A percentile compares a stretch with the other conserved stretches of the same genome.
These are phyloP conservation scores for Vanrija sp. DNA, from an alignment of 1,284 basidiomycete species.

Conservation along the genomic window DNA sequence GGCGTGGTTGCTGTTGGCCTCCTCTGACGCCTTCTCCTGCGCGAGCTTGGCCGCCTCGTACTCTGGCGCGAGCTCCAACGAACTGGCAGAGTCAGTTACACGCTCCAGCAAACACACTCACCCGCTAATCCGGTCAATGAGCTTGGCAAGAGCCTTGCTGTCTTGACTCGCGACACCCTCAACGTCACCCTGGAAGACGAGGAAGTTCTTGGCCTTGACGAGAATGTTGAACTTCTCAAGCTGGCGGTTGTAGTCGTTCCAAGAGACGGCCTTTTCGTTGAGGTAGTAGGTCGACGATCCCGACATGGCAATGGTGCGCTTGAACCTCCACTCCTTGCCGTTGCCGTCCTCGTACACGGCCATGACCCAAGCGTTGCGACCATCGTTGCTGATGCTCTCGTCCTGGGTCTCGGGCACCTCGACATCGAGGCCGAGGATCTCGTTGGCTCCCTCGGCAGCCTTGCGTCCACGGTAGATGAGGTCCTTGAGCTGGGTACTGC, in stretches of 20 bases:
- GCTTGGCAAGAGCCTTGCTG: constrained; percentile 77
- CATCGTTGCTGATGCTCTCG: constrained; percentile 51
- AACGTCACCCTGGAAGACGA: constrained; percentile 99
- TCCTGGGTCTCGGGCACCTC: constrained; percentile 29
- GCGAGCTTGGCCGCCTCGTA: constrained; percentile 85
- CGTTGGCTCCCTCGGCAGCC: constrained; percentile 52
- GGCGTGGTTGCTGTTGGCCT: constrained; percentile 87
- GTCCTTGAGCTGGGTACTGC: constrained; percentile 90
- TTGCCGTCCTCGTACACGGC: constrained; percentile 79
- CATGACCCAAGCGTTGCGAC: constrained; percentile 88
- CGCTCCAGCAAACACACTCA: constrained; percentile 20
- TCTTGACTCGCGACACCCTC: constrained; percentile 96
- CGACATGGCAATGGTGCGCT: constrained; percentile 69
- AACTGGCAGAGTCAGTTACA: constrained; percentile 41
- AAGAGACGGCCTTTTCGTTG: constrained; percentile 71
- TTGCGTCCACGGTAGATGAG: constrained; percentile 87
- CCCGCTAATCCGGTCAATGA: constrained; percentile 95
- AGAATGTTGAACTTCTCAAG: constrained; percentile 89
- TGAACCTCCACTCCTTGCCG: constrained; percentile 78
- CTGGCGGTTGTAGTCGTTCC: constrained; percentile 77
- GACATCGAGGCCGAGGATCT: constrained; percentile 48
- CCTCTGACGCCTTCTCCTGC: constrained; percentile 86
- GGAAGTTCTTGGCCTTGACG: constrained; percentile 98
- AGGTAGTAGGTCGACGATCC: constrained; percentile 86
- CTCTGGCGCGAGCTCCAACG: constrained; percentile 78